A percentile compares a stretch with the other conserved stretches of the same genome.
These are phyloP conservation scores for Suhomyces xylopsoci DNA, from an alignment of 805 yeast species.

Conservation along the genomic window DNA sequence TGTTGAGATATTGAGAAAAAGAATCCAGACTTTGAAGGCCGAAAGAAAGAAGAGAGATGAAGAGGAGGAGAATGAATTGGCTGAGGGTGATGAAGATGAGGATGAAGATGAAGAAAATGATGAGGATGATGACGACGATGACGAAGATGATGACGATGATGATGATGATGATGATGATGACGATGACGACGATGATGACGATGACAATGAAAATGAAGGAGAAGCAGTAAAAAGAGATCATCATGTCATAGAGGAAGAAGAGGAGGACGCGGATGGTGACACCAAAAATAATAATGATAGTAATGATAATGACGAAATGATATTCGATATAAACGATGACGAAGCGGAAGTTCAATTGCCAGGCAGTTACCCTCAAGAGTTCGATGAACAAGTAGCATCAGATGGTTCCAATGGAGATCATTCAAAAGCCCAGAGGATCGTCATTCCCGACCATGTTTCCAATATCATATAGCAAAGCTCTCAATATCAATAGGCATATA, in stretches of 20 bases:
- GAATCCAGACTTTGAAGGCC: conserved; percentile 26
- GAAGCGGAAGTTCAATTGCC: background rate
- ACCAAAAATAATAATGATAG: conserved; percentile 2
- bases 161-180: conserved; percentile 39
- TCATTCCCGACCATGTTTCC: background rate
- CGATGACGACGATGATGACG: conserved; percentile 29
- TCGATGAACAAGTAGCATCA: background rate
- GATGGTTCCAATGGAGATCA: background rate
- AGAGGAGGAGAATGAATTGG: conserved; percentile 17
- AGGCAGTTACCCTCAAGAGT: background rate
- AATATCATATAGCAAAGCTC: background rate
- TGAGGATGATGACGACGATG: conserved; percentile 34
- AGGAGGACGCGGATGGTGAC: background rate
- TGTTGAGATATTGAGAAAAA: conserved; percentile 40
- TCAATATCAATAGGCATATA: background rate
- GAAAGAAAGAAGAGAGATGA: conserved; percentile 21
- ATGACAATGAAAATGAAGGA: conserved; percentile 26
- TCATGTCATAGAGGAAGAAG: conserved; percentile 4
- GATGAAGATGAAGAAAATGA: conserved; percentile 35
- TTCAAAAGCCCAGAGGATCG: background rate
- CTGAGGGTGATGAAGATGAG: conserved; percentile 31
- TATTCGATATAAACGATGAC: conserved; percentile 21
- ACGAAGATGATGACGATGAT: conserved; percentile 36
- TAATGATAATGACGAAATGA: conserved; percentile 15
- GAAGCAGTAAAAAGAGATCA: background rate